Evolutionary conservation across 768 basidiomycete genomes (phyloP).

Genomic region (Lentinus brumalis): DNA sequence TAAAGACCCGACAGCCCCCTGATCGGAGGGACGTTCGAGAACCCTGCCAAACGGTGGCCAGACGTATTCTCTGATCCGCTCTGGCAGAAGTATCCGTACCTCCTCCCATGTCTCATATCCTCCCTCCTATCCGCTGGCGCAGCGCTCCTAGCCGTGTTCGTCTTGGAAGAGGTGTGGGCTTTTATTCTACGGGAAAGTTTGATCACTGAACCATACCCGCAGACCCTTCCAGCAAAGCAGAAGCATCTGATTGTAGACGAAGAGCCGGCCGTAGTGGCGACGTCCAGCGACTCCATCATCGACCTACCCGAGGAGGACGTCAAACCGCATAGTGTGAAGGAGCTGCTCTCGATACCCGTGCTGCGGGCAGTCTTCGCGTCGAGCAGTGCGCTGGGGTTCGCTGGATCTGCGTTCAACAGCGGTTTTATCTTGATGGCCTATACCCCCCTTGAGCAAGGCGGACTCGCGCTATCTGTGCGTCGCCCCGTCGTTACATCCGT

Average conservation of each 20-base stretch:
- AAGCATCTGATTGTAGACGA: slow-evolving; percentile 6
- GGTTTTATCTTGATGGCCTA: slow-evolving; percentile 70
- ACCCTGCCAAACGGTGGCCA: slow-evolving; percentile 51
- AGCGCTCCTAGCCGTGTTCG: slow-evolving; percentile 43
- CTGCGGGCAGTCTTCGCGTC: slow-evolving; percentile 55
- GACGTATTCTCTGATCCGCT: slow-evolving; percentile 45
- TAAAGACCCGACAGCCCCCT: slow-evolving; percentile 45
- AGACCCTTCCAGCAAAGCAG: slow-evolving; percentile 29
- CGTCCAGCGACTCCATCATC: background rate
- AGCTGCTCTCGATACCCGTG: slow-evolving; percentile 51
- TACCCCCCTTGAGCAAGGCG: slow-evolving; percentile 57
- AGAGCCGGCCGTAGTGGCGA: slow-evolving; percentile 2
- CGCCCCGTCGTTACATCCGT: background rate
- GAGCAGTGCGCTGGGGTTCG: slow-evolving; percentile 53
- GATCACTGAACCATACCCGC: background rate
- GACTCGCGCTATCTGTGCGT: slow-evolving; percentile 60
- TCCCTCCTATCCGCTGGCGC: slow-evolving; percentile 43
- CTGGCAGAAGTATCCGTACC: slow-evolving; percentile 55
- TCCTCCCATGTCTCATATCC: slow-evolving; percentile 59
- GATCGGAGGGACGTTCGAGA: slow-evolving; percentile 61
- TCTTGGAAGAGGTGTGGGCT: slow-evolving; percentile 54
- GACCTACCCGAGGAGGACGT: slow-evolving; percentile 6
- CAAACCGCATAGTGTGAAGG: slow-evolving; percentile 26
- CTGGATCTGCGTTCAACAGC: slow-evolving; percentile 58
- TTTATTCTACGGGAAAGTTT: background rate